These are phyloP conservation scores for Cyberlindnera maritima DNA, from an alignment of 805 yeast species.

Conservation along the genomic window DNA sequence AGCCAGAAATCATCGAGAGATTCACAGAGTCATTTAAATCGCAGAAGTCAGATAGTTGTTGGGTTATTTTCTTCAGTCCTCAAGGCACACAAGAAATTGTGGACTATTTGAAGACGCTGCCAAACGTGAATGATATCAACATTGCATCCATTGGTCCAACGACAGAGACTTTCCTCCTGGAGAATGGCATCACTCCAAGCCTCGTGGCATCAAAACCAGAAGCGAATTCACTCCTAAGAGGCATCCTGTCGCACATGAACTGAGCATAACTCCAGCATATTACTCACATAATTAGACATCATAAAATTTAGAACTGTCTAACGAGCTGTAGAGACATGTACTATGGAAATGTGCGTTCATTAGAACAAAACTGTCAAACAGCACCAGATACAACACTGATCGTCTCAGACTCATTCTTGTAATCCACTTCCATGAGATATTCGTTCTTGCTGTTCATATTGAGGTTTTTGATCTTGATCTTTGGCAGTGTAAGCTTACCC, in stretches of 20 bases:
- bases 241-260: constrained; percentile 8
- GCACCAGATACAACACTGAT: constrained; percentile 66
- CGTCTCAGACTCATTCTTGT: constrained; percentile 65
- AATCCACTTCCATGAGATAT: constrained; percentile 54
- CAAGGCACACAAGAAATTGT: constrained; percentile 76
- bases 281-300: not conserved
- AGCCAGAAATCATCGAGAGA: constrained; percentile 39
- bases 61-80: constrained; percentile 90
- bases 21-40: constrained; percentile 32
- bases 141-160: constrained; percentile 94
- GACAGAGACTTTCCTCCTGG: constrained; percentile 59
- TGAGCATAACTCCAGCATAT: not conserved
- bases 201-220: constrained; percentile 74
- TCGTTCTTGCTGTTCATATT: constrained; percentile 32
- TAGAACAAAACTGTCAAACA: constrained; percentile 1
- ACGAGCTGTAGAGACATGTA: not conserved
- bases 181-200: constrained; percentile 52
- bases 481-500: constrained; percentile 72
- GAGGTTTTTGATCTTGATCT: constrained; percentile 42
- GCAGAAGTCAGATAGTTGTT: constrained; percentile 32
- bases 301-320: not conserved
- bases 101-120: constrained; percentile 33
- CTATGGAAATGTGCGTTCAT: not conserved
- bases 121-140: constrained; percentile 23
- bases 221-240: constrained; percentile 53